phyloP scores from a whole-genome alignment of 2,329 filamentous ascomycete species.

The Geosmithia putterillii region DNA sequence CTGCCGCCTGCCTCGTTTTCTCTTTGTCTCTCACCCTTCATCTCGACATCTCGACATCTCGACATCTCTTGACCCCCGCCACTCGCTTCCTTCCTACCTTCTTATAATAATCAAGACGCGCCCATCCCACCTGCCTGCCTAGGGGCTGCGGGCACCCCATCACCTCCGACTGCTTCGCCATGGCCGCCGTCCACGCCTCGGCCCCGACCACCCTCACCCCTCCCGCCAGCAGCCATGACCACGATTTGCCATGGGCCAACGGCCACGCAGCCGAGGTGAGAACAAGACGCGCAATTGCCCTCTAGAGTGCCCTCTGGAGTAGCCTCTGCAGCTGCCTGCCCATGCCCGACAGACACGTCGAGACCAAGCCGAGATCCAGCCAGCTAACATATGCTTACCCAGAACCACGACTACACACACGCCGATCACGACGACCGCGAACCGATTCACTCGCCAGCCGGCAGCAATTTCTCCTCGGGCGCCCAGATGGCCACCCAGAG shows the following conservation, averaged over 20 bases:
- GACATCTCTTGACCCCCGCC: neutral
- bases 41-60: neutral
- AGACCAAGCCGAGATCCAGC: neutral
- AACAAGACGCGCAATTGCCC: conserved; percentile 3
- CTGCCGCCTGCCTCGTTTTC: no score
- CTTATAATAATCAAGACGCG: neutral
- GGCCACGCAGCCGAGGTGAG: conserved; percentile 26
- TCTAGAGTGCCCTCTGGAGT: neutral
- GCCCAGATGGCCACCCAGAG: conserved; percentile 16
- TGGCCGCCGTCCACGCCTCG: conserved; percentile 37
- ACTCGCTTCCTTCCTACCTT: neutral
- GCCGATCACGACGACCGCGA: neutral
- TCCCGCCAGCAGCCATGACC: conserved; percentile 35
- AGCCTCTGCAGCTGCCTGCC: no score
- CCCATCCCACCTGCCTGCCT: conserved; percentile 1
- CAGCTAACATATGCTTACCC: neutral
- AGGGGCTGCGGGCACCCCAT: conserved; percentile 15
- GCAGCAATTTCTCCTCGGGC: neutral
- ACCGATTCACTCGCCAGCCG: neutral
- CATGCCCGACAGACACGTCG: no score
- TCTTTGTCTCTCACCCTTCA: neutral
- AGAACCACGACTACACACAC: conserved; percentile 8
- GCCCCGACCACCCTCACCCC: conserved; percentile 34
- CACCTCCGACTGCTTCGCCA: conserved; percentile 13
- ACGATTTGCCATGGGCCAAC: conserved; percentile 30